Conservation (phyloP, 306 rosid genomes). For the Cucurbita moschata region DNA sequence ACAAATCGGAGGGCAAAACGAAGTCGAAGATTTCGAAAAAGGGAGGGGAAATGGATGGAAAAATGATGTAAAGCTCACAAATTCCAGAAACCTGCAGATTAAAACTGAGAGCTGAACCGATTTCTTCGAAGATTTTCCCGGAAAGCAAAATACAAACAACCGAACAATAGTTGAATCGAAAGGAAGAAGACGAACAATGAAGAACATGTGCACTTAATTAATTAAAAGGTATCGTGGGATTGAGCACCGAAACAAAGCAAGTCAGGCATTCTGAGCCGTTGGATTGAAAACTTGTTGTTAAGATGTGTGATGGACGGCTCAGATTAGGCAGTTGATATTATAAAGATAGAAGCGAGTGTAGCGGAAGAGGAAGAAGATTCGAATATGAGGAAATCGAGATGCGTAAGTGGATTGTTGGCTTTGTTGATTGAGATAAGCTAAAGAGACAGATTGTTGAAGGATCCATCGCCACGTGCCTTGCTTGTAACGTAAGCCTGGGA, state of each 20-base stretch:
- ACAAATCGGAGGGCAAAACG: conserved; percentile 5
- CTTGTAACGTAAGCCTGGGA: background rate
- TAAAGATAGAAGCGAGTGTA: background rate
- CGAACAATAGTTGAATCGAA: background rate
- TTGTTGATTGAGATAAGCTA: background rate
- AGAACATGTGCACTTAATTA: background rate
- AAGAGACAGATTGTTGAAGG: background rate
- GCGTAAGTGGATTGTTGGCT: background rate
- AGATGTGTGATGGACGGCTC: background rate
- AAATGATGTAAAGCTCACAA: background rate
- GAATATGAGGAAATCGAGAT: conserved; percentile 15
- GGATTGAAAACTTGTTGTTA: background rate
- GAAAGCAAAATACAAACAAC: background rate
- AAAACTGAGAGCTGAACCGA: conserved; percentile 1
- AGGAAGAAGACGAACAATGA: background rate
- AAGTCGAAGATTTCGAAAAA: conserved; percentile 10
- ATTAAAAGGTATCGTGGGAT: background rate
- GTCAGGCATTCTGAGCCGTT: background rate
- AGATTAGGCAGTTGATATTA: background rate
- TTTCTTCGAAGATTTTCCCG: conserved; percentile 1
- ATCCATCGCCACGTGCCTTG: background rate
- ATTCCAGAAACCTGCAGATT: background rate
- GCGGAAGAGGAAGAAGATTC: conserved; percentile 10
- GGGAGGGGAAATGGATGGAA: conserved; percentile 9
- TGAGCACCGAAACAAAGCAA: background rate